A percentile compares a stretch with the other conserved stretches of the same genome.
phyloP scores from a whole-genome alignment of 2,329 filamentous ascomycete genomes.

The Aspergillus sp. region DNA sequence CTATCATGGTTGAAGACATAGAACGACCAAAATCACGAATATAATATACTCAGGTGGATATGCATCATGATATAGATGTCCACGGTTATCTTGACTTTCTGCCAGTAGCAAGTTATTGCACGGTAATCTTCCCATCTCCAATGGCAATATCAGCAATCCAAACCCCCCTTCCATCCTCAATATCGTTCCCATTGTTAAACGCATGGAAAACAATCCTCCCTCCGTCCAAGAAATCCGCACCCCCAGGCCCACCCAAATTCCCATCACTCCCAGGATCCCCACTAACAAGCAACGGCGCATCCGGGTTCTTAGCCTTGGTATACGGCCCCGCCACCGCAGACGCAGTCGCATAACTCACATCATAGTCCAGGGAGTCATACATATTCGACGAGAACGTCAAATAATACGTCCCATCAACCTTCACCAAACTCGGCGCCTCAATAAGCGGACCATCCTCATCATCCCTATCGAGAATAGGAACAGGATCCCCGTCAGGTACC shows the following conservation, averaged over 20 bases:
- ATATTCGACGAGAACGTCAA: conserved; percentile 65
- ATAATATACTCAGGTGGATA: too few species aligned
- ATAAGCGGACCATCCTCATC: conserved; percentile 63
- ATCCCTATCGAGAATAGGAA: conserved; percentile 62
- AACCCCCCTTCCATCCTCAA: conserved; percentile 20
- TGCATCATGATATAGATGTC: too few species aligned
- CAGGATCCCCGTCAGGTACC: conserved; percentile 52
- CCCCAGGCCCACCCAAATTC: conserved; percentile 29
- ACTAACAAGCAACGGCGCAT: conserved; percentile 28
- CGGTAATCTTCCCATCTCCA: conserved; percentile 7
- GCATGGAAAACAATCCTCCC: conserved; percentile 31
- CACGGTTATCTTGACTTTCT: too few species aligned
- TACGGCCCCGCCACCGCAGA: conserved; percentile 27
- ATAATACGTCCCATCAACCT: conserved; percentile 51
- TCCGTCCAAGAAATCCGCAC: conserved; percentile 27
- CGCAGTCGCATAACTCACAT: conserved; percentile 56
- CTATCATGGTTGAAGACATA: not conserved
- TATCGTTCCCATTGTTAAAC: conserved; percentile 22
- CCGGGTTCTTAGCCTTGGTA: conserved; percentile 25
- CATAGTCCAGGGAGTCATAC: conserved; percentile 54
- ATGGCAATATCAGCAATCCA: conserved; percentile 19
- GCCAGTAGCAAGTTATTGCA: not conserved
- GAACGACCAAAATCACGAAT: not conserved
- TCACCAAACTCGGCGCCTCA: conserved; percentile 59
- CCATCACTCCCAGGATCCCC: conserved; percentile 25